Conservation (phyloP, 2,329 filamentous ascomycete species). For the Emergomyces pasteurianus region DNA sequence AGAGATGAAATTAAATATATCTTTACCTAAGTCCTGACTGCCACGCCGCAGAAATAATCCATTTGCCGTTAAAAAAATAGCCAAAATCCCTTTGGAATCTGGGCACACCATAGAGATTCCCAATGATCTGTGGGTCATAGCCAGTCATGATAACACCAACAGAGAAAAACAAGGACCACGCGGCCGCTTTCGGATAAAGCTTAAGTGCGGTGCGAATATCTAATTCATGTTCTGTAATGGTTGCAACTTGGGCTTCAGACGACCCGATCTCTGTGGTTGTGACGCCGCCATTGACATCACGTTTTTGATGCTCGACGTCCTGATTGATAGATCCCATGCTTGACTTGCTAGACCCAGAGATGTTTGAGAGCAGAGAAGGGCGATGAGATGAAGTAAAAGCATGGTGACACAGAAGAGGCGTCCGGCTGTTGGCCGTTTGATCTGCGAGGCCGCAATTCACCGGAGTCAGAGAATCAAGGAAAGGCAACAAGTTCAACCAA, state of each 20-base stretch:
- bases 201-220: conserved; percentile 28
- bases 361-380: background rate
- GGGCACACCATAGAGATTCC: conserved; percentile 49
- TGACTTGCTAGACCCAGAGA: background rate
- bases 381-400: background rate
- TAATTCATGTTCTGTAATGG: conserved; percentile 24
- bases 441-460: background rate
- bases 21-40: conserved; percentile 15
- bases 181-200: conserved; percentile 35
- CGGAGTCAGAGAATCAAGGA: background rate
- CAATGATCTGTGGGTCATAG: conserved; percentile 54
- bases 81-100: conserved; percentile 48
- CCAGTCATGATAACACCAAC: conserved; percentile 30
- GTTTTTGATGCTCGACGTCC: background rate
- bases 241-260: conserved; percentile 21
- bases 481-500: no score
- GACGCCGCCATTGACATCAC: background rate
- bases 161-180: conserved; percentile 23
- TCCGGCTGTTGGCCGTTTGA: background rate
- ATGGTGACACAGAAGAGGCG: background rate
- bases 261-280: conserved; percentile 13
- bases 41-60: conserved; percentile 39
- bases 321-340: background rate
- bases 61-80: conserved; percentile 34
- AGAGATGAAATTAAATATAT: background rate